These are phyloP conservation scores for Scutellaria barbata DNA, from an alignment of 257 asterid genomes.

Conservation along the genomic window DNA sequence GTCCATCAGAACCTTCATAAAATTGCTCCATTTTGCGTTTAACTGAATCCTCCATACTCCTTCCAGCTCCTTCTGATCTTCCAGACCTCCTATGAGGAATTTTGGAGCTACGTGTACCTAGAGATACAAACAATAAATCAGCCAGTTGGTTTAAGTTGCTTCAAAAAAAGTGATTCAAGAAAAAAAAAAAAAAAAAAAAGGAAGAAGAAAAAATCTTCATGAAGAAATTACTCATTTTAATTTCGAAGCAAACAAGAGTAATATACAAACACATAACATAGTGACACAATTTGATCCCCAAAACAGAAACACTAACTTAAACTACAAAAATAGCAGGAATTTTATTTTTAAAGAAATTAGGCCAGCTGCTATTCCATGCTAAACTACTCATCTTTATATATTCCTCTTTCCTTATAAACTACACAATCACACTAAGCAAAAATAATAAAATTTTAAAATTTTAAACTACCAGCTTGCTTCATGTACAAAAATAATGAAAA, in stretches of 20 bases:
- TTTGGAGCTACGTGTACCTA: conserved; percentile 60
- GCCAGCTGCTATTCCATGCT: conserved; percentile 19
- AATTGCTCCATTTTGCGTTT: conserved; percentile 96
- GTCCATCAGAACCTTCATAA: conserved; percentile 95
- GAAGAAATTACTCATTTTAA: conserved; percentile 2
- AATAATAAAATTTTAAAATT: background rate
- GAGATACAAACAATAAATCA: conserved; percentile 19
- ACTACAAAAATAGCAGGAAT: background rate
- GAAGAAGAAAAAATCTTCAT: no score
- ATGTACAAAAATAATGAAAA: no score
- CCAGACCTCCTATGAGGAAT: conserved; percentile 61
- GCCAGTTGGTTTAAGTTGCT: background rate
- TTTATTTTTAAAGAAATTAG: background rate
- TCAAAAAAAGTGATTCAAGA: background rate
- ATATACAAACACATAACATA: conserved; percentile 9
- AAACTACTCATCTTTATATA: background rate
- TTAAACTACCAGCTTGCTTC: background rate
- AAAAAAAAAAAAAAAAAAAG: no score
- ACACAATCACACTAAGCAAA: conserved; percentile 2
- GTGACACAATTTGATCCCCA: conserved; percentile 13
- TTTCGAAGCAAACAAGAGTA: background rate
- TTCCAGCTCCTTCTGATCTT: conserved; percentile 81
- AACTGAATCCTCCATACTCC: conserved; percentile 94
- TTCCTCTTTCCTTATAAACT: conserved; percentile 11
- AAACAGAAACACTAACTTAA: background rate